Evolutionary conservation across 2,329 filamentous ascomycete genomes (phyloP), one percentile per base, ranked within the genome.

Genomic region (Teratosphaeria viscida): DNA sequence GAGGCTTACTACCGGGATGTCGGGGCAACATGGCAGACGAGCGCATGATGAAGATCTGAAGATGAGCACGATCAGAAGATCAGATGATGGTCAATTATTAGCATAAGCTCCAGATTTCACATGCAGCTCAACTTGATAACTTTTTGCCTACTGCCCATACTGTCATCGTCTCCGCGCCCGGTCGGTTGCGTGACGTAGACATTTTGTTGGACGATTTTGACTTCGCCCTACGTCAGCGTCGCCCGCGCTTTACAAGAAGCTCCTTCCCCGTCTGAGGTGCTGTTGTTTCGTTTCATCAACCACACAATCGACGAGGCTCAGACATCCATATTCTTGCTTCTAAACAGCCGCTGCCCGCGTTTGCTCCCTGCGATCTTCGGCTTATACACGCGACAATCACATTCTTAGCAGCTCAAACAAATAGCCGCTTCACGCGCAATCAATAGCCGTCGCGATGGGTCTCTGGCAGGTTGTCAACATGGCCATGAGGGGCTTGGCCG

Each of bases 391-490:
- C 43, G 43, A 49, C 19, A 19, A 49, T 49, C 19, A n/a, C 43
- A 49, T 49, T n/a, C 8, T 49, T 19, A 19, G 43, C 43, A 49
- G 16, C 8, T 23, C 2, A 23, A 23, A 4, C 19, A 49, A 19
- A 49, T 10, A 49, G 43, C 43, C 19, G 16, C 19, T 23, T 23
- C 23, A 26, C 8, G 16, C 8, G 8, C 5, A 11, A 19, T 49
- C 16, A 49, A 23, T 2, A 23, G 2, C 2, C 53, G 53, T 54
- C 53, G 34, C 53, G 14, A 54, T 54, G 53, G 53, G 34, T 32
- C 12, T 54, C 34, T 54, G 53, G 53, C 27, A 54, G 53, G 27
- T 54, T 34, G 53, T 54, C 53, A 54, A 54, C 53, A 54, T 54
- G 34, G 53, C 29, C 53, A 32, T 55, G 34, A 55, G 53, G 53